Conservation (phyloP, 2,329 filamentous ascomycete species). For the Alternaria tenuissima region DNA sequence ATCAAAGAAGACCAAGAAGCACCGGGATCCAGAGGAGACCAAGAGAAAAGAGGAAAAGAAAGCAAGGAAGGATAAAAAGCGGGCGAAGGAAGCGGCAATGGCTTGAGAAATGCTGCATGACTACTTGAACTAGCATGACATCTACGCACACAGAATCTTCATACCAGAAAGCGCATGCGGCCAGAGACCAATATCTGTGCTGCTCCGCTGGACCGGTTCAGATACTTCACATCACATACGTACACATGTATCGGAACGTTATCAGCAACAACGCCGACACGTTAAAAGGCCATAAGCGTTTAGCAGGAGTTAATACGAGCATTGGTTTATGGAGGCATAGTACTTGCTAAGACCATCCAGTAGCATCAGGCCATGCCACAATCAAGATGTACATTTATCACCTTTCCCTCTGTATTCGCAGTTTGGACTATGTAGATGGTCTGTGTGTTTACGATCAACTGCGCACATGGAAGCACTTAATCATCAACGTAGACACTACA, state of each 20-base stretch:
- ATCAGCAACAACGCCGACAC: neutral
- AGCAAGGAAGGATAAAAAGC: conserved; percentile 48
- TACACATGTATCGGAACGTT: neutral
- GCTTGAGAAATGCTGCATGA: conserved; percentile 16
- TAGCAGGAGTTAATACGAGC: neutral
- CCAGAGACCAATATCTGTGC: neutral
- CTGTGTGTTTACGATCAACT: neutral
- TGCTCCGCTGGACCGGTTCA: neutral
- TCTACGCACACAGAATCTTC: neutral
- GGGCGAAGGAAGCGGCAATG: conserved; percentile 38
- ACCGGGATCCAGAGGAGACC: conserved; percentile 43
- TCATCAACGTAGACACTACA: neutral
- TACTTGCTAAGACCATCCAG: neutral
- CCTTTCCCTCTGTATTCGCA: neutral
- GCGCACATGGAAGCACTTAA: neutral
- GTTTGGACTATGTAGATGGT: neutral
- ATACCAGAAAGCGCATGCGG: neutral
- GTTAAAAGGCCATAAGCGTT: neutral
- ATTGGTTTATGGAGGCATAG: neutral
- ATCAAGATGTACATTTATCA: neutral
- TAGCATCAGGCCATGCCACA: neutral
- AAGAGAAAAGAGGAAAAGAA: conserved; percentile 51
- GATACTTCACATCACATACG: neutral
- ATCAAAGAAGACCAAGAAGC: conserved; percentile 53
- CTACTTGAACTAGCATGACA: neutral